These are phyloP conservation scores for Sphagnum magellanicum DNA, from an alignment of 228 moss, liverwort and hornwort genomes.

Conservation along the genomic window DNA sequence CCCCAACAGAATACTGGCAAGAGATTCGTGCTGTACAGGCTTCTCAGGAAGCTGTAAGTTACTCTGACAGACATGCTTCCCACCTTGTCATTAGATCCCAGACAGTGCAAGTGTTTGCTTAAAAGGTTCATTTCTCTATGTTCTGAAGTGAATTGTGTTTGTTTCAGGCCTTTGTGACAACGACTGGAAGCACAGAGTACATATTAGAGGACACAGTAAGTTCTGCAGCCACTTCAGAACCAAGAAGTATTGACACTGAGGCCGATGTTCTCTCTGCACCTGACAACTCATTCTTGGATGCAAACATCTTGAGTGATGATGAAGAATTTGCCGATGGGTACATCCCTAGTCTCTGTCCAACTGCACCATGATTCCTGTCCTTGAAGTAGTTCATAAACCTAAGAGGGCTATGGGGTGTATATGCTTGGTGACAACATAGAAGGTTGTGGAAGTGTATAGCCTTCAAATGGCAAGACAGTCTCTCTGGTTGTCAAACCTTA, in stretches of 20 bases:
- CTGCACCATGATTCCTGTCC: too few species aligned
- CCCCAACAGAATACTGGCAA: conserved; percentile 89
- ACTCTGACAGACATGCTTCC: not conserved
- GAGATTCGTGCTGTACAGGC: conserved; percentile 88
- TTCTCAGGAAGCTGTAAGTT: conserved; percentile 75
- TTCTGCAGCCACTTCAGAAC: conserved; percentile 31
- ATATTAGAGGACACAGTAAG: conserved; percentile 32
- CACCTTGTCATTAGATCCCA: too few species aligned
- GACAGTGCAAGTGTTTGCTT: too few species aligned
- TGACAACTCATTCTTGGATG: conserved; percentile 57
- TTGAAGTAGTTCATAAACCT: too few species aligned
- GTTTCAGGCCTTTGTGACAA: conserved; percentile 54
- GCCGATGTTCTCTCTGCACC: conserved; percentile 35
- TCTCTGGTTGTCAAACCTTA: too few species aligned
- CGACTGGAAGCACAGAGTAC: conserved; percentile 54
- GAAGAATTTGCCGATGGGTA: conserved; percentile 77
- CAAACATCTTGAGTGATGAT: conserved; percentile 58
- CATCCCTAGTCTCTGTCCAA: not conserved
- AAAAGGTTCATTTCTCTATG: too few species aligned
- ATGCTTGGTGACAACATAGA: too few species aligned
- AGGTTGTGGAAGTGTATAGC: too few species aligned
- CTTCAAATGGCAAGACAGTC: too few species aligned
- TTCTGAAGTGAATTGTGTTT: not conserved
- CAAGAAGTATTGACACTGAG: conserved; percentile 38
- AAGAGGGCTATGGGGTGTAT: too few species aligned